phyloP scores from a whole-genome alignment of 2,329 filamentous ascomycete genomes.

The Xylaria sp. region DNA sequence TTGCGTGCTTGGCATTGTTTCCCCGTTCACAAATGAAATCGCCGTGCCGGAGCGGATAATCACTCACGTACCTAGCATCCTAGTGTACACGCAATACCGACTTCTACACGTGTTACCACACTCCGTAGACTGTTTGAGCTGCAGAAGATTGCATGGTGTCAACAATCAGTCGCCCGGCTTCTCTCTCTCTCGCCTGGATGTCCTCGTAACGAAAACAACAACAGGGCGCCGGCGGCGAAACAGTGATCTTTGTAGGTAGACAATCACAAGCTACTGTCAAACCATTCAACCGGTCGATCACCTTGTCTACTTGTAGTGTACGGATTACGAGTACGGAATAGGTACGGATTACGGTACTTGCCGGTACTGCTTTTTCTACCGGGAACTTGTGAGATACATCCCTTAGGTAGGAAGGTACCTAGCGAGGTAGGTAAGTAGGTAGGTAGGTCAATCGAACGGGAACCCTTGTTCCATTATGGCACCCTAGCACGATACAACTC shows the following conservation, averaged over 20 bases:
- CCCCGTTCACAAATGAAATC: slow-evolving; percentile 15
- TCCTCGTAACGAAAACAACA: background rate
- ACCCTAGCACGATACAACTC: background rate
- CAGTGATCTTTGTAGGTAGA: background rate
- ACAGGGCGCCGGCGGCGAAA: slow-evolving; percentile 11
- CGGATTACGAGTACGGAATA: too few relatives aligned
- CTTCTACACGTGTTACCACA: background rate
- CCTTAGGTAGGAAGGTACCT: background rate
- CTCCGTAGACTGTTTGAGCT: slow-evolving; percentile 2
- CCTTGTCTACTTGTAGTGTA: too few relatives aligned
- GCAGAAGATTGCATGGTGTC: slow-evolving; percentile 5
- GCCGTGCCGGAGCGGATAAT: slow-evolving; percentile 11
- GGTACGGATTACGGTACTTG: background rate
- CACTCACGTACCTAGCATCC: slow-evolving; percentile 4
- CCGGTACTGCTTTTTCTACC: background rate
- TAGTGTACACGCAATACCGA: background rate
- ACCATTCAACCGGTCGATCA: slow-evolving; percentile 10
- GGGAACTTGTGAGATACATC: background rate
- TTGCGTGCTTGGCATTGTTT: slow-evolving; percentile 8
- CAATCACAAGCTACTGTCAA: slow-evolving; percentile 1
- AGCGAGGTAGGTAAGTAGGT: background rate
- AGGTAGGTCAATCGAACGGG: too few relatives aligned
- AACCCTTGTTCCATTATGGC: background rate
- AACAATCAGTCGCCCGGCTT: slow-evolving; percentile 1
- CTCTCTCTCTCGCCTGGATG: background rate